Evolutionary conservation across 345 rosid species (phyloP).

Genomic region (Murraya paniculata): DNA sequence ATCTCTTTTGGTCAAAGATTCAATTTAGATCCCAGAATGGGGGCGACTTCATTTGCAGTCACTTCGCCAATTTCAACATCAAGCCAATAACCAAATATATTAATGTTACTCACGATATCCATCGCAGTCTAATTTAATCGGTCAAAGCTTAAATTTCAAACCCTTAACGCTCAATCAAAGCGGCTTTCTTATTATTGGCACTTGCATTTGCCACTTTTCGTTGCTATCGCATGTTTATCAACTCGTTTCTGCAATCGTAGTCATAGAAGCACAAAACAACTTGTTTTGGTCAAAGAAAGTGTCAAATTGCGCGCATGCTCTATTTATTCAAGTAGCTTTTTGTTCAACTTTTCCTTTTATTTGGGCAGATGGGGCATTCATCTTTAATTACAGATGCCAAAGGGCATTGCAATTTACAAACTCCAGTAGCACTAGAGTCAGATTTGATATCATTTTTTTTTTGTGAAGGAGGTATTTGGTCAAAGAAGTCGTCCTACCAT

Average conservation of each 20-base stretch:
- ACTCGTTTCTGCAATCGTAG: background rate
- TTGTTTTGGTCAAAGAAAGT: background rate
- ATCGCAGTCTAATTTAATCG: background rate
- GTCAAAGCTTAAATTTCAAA: background rate
- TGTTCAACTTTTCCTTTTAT: constrained; percentile 18
- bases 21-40: constrained; percentile 4
- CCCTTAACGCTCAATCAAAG: background rate
- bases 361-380: constrained; percentile 6
- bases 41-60: background rate
- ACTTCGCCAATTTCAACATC: background rate
- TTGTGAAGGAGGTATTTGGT: too few relatives aligned
- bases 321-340: background rate
- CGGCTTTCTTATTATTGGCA: background rate
- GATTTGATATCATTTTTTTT: background rate
- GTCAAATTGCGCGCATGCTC: constrained; percentile 7
- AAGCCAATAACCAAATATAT: too few relatives aligned
- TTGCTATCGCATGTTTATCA: background rate
- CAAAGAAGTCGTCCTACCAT: too few relatives aligned
- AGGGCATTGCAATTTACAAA: background rate
- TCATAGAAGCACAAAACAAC: background rate
- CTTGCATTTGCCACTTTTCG: background rate
- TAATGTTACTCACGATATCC: background rate
- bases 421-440: background rate
- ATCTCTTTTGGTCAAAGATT: constrained; percentile 9
- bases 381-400: background rate